Percentiles rank a stretch among this genome's conserved stretches.
Evolutionary conservation across 2,329 filamentous ascomycete genomes (phyloP).

Genomic region (Ophiocordyceps robertsii): DNA sequence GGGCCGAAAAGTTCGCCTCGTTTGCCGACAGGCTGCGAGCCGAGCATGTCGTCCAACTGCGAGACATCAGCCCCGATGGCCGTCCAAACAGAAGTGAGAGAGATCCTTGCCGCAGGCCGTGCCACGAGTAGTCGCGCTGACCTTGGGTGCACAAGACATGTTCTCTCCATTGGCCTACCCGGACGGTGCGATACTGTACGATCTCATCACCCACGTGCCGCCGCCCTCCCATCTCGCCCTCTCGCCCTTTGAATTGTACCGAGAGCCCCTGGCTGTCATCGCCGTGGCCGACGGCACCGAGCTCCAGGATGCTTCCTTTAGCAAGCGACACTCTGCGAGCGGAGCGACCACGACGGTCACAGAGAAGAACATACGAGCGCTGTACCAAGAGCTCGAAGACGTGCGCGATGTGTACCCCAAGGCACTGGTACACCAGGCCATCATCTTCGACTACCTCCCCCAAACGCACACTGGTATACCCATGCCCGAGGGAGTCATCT

Average conservation of each 20-base stretch:
- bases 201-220: slow-evolving; percentile 68
- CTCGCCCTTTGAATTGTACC: slow-evolving; percentile 80
- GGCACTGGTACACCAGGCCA: slow-evolving; percentile 61
- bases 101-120: slow-evolving; percentile 1
- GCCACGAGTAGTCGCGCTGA: slow-evolving; percentile 6
- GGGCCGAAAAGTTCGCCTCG: slow-evolving; percentile 61
- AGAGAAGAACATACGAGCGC: slow-evolving; percentile 42
- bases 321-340: slow-evolving; percentile 38
- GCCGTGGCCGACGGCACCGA: slow-evolving; percentile 75
- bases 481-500: slow-evolving; percentile 53
- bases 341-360: slow-evolving; percentile 33
- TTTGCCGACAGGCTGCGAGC: slow-evolving; percentile 68
- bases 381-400: slow-evolving; percentile 56
- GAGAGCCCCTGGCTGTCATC: slow-evolving; percentile 71
- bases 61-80: slow-evolving; percentile 75
- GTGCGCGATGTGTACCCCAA: slow-evolving; percentile 62
- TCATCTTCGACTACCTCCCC: slow-evolving; percentile 63
- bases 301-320: slow-evolving; percentile 39
- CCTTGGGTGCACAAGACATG: slow-evolving; percentile 47
- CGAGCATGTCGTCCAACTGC: slow-evolving; percentile 70
- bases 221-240: slow-evolving; percentile 68
- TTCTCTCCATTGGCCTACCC: slow-evolving; percentile 87
- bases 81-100: slow-evolving; percentile 69
- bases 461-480: slow-evolving; percentile 33
- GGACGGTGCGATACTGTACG: slow-evolving; percentile 74